These are phyloP conservation scores for Candida tetrigidarum DNA, from an alignment of 1,139 yeast species.

Conservation along the genomic window DNA sequence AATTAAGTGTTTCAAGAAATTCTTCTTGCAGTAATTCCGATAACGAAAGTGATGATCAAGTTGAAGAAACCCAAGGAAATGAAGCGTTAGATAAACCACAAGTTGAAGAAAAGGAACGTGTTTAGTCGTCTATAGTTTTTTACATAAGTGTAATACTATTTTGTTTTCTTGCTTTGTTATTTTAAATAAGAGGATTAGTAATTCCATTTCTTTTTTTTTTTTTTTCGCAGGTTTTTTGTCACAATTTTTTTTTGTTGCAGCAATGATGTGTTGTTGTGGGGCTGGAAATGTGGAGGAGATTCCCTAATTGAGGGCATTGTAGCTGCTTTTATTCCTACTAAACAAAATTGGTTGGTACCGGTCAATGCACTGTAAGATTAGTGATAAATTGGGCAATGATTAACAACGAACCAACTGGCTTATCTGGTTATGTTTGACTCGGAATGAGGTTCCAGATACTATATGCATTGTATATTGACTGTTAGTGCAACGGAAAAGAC, in stretches of 20 bases:
- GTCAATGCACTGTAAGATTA: neutral
- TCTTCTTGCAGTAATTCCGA: conserved; percentile 17
- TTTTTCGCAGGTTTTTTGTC: too few species aligned
- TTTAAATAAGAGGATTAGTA: too few species aligned
- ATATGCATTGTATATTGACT: too few species aligned
- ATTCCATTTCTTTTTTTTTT: too few species aligned
- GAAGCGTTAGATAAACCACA: conserved; percentile 13
- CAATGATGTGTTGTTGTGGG: neutral
- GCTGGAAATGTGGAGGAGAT: neutral
- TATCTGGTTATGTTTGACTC: neutral
- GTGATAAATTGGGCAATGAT: neutral
- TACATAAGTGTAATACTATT: too few species aligned
- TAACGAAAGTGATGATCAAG: conserved; percentile 11
- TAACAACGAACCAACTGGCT: too few species aligned
- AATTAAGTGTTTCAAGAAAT: conserved; percentile 30
- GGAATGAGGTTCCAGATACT: neutral
- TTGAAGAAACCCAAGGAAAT: conserved; percentile 5
- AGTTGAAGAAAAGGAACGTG: conserved; percentile 12
- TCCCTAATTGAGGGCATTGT: neutral
- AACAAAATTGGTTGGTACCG: neutral
- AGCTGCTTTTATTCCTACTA: too few species aligned
- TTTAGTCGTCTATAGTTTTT: too few species aligned
- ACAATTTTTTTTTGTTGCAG: too few species aligned
- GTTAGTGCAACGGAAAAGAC: neutral
- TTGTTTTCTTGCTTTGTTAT: too few species aligned